Conservation (phyloP, 441 rosid species). For the Hypseocharis bilobata region DNA sequence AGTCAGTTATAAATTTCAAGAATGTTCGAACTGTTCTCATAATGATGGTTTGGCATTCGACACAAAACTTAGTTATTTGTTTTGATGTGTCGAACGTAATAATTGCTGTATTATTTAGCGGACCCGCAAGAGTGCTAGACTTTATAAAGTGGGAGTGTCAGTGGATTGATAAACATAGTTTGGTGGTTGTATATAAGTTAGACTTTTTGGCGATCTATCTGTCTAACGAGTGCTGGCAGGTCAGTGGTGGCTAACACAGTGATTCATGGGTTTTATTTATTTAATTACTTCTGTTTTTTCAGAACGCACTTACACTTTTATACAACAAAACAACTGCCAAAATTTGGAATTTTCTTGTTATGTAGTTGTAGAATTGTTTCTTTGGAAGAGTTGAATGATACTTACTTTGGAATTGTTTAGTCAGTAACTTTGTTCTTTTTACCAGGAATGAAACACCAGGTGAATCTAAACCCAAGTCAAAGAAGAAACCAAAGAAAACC, state of each 20-base stretch:
- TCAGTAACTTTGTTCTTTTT: conserved; percentile 17
- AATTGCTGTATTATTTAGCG: background rate
- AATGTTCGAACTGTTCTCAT: background rate
- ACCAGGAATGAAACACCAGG: conserved; percentile 53
- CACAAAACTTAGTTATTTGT: background rate
- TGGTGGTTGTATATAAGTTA: background rate
- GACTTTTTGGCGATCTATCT: too few relatives aligned
- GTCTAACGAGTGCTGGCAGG: background rate
- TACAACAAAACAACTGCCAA: background rate
- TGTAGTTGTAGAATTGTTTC: background rate
- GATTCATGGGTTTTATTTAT: background rate
- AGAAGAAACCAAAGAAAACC: conserved; percentile 85
- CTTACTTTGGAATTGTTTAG: background rate
- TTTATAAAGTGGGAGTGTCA: background rate
- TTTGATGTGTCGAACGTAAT: background rate
- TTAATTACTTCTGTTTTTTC: too few relatives aligned
- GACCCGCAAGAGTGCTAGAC: background rate
- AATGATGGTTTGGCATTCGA: background rate
- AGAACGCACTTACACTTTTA: too few relatives aligned
- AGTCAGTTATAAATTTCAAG: background rate
- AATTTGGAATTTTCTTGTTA: conserved; percentile 3
- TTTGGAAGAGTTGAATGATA: background rate
- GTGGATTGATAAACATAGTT: background rate
- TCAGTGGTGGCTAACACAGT: background rate
- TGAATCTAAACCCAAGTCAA: conserved; percentile 57